These are phyloP conservation scores for Grigorovia yakushimaensis DNA, from an alignment of 805 yeast genomes.

Conservation along the genomic window DNA sequence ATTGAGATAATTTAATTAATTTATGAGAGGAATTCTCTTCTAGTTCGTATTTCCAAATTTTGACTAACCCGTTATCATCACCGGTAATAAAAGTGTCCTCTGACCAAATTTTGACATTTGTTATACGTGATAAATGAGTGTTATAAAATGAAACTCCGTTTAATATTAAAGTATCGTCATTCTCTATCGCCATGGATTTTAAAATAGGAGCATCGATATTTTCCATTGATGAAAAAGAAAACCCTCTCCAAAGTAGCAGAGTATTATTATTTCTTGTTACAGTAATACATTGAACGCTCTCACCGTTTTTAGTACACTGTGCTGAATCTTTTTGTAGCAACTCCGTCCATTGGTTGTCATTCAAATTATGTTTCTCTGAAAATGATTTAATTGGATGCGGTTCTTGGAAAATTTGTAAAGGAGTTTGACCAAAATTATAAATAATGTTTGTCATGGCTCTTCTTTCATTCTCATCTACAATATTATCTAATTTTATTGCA, in stretches of 20 bases:
- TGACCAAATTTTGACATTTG: slow-evolving; percentile 20
- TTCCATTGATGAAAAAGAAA: background rate
- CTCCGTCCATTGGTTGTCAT: background rate
- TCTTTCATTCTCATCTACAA: slow-evolving; percentile 63
- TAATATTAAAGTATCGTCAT: background rate
- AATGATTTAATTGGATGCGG: slow-evolving; percentile 48
- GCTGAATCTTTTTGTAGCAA: background rate
- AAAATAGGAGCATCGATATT: background rate
- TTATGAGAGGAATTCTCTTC: background rate
- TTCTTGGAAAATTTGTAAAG: slow-evolving; percentile 55
- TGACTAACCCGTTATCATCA: slow-evolving; percentile 49
- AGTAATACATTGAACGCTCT: background rate
- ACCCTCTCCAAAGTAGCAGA: background rate
- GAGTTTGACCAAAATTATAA: slow-evolving; percentile 90
- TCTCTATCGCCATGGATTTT: background rate
- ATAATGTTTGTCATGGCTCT: slow-evolving; percentile 74
- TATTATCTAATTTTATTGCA: slow-evolving; percentile 64
- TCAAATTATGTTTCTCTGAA: background rate
- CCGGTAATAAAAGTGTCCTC: slow-evolving; percentile 28
- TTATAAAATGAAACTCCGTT: slow-evolving; percentile 17
- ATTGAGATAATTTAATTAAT: slow-evolving; percentile 32
- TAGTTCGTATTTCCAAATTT: slow-evolving; percentile 38
- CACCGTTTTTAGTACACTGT: background rate
- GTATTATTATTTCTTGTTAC: background rate
- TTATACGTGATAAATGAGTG: slow-evolving; percentile 26